Base-by-base conservation (phyloP, 805 yeast genomes). In the Candida nanaspora region DNA sequence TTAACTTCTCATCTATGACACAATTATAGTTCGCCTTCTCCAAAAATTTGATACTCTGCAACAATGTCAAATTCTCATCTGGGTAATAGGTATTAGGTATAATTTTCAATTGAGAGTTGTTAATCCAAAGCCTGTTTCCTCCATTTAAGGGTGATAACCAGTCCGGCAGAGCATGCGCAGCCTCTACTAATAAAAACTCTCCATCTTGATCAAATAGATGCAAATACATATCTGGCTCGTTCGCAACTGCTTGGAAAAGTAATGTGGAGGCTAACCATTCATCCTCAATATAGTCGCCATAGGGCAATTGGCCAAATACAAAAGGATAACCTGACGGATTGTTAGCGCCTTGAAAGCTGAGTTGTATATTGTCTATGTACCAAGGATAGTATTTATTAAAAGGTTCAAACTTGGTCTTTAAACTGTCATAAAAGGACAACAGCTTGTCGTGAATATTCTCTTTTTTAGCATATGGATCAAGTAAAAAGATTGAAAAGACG, bases 111-210 rank as follows among this genome's bases (percentile, higher is more conserved):
- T 56, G 47, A 3, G 71, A 70, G 34, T 63, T 53, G 40, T 70
- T 65, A 8, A 76, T 45, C 84, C 84, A 78, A 2, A 71, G 55
- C 41, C 85, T 58, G 50, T 78, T 76, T 14, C 58, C 50, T 0
- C 80, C 68, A 39, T 59, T 64, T 16, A 59, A 64, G 2, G 77
- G 77, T 6, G 59, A 63, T 9, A 73, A 49, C 72, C 78, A 73
- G 9, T 46, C 49, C 0, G 80, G 78, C 2, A 77, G 43, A 2
- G 46, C 41, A 3, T 76, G 72, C 29, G 70, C 62, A 1, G 72
- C 66, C 44, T 76, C 80, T 8, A 73, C 65, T 35, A 80, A 51
- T 9, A 79, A 38, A 35, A 73, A 70, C 43, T 81, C 86, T 7
- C 80, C 76, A 35, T 75, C 82, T 2, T 69, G 66, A 49, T 79